Evolutionary conservation across 176 grass and related monocot species (phyloP).

Genomic region (Otatea glauca): DNA sequence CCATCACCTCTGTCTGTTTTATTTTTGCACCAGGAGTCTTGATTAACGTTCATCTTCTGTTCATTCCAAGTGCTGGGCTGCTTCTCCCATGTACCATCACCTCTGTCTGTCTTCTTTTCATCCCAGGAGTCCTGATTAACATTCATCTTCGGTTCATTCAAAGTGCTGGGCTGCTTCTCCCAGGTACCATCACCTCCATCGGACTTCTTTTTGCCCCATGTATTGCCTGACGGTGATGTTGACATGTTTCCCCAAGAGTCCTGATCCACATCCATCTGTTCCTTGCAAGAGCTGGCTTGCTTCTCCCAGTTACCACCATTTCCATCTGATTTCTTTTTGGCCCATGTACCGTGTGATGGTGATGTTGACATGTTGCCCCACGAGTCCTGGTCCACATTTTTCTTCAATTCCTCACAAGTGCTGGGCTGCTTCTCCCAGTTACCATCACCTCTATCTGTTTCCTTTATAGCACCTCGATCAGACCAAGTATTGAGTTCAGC

Average conservation of each 20-base stretch:
- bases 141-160: no score
- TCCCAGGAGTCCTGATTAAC: not conserved
- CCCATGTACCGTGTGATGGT: slow-evolving; percentile 18
- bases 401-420: not conserved
- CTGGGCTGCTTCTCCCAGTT: slow-evolving; percentile 28
- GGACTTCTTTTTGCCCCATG: not conserved
- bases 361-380: slow-evolving; percentile 36
- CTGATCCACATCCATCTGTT: slow-evolving; percentile 23
- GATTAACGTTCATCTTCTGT: slow-evolving; percentile 23
- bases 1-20: slow-evolving; percentile 9
- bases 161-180: no score
- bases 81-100: not conserved
- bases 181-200: no score
- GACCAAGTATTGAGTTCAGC: slow-evolving; percentile 44
- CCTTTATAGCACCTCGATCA: slow-evolving; percentile 30
- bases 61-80: slow-evolving; percentile 21
- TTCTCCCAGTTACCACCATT: slow-evolving; percentile 27
- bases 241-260: slow-evolving; percentile 30
- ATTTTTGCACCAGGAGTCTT: not conserved
- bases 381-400: slow-evolving; percentile 11
- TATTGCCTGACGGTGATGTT: not conserved
- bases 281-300: slow-evolving; percentile 10
- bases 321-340: slow-evolving; percentile 33
- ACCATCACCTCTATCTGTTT: slow-evolving; percentile 24
- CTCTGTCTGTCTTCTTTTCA: slow-evolving; percentile 22